Base-by-base conservation (phyloP, 306 rosid species). In the Boehmeria nivea region DNA sequence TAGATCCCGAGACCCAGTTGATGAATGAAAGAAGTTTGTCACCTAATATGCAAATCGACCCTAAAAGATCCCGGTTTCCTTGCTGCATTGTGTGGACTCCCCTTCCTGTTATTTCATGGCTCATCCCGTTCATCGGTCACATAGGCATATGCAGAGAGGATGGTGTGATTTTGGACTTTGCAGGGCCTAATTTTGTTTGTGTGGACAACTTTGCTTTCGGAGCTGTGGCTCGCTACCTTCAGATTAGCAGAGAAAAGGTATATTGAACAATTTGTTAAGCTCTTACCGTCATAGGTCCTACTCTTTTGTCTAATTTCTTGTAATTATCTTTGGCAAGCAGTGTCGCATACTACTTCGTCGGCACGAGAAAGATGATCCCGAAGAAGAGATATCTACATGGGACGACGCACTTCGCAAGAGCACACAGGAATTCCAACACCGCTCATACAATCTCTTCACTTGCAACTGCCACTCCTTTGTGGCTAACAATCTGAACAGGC, bases 401-500 rank as follows among this genome's bases (percentile, higher is more conserved):
- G 95, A 87, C 44, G 95, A 73, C 60, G 94, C 94, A 1, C 66
- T 93, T 20, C 64, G 43, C 68, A 83, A 83, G 73, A 75, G 89
- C 77, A 87, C 88, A 42, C 94, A 77, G 61, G 99, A 87, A 67
- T 93, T 80, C 66, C 99, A 93, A 23, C 95, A 93, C 67, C 85
- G 79, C 51, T 42, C 89, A 40, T 87, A 93, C 78, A 93, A 73
- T 66, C 76, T 87, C 33, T 75, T 93, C 21, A 85, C 99, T 7
- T 87, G 99, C 84, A 87, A 93, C 61, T 87, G 96, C 60, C 99
- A 87, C 58, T 91, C 95, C 3, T 91, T 91, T 69, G 99, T 91
- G 50, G 99, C 93, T 63, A 83, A 87, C 68, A 87, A 76, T 64
- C 78, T 87, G 48, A 91, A 91, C 75, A 81, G 89, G 79, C 61